Evolutionary conservation across 495 filamentous ascomycete genomes (phyloP).

Genomic region (Cenococcum geophilum): DNA sequence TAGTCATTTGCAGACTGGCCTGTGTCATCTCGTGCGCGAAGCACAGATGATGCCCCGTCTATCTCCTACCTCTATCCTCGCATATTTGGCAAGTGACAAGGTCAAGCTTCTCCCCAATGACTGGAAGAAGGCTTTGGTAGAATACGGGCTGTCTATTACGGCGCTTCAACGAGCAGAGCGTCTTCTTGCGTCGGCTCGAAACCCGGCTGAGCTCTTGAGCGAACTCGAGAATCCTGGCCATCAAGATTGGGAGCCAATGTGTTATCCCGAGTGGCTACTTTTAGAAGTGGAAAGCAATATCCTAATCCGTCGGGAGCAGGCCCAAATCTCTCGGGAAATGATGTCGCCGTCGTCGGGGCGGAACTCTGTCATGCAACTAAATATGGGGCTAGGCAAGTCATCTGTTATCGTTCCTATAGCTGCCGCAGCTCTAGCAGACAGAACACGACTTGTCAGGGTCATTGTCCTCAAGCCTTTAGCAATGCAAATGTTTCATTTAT

Average conservation of each 20-base stretch:
- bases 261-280: constrained; percentile 51
- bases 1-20: too few relatives aligned
- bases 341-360: constrained; percentile 39
- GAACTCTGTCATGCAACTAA: constrained; percentile 61
- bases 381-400: constrained; percentile 72
- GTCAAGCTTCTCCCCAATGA: constrained; percentile 1
- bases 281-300: constrained; percentile 60
- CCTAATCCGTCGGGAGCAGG: constrained; percentile 56
- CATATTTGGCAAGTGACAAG: constrained; percentile 20
- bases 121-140: constrained; percentile 32
- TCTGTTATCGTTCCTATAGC: constrained; percentile 64
- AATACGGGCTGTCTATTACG: constrained; percentile 39
- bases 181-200: constrained; percentile 22
- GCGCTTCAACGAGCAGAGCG: constrained; percentile 41
- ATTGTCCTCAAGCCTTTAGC: constrained; percentile 59
- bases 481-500: constrained; percentile 57
- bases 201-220: constrained; percentile 38
- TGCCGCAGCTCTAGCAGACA: constrained; percentile 50
- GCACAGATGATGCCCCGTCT: constrained; percentile 15
- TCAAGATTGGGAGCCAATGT: constrained; percentile 48
- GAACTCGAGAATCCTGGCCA: constrained; percentile 52
- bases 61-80: constrained; percentile 22
- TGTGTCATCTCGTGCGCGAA: too few relatives aligned
- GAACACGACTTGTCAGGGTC: constrained; percentile 47
- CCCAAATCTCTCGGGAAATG: constrained; percentile 54